These are phyloP conservation scores for Sporothrix euskadiensis DNA, from an alignment of 2,329 filamentous ascomycete genomes.

Conservation along the genomic window DNA sequence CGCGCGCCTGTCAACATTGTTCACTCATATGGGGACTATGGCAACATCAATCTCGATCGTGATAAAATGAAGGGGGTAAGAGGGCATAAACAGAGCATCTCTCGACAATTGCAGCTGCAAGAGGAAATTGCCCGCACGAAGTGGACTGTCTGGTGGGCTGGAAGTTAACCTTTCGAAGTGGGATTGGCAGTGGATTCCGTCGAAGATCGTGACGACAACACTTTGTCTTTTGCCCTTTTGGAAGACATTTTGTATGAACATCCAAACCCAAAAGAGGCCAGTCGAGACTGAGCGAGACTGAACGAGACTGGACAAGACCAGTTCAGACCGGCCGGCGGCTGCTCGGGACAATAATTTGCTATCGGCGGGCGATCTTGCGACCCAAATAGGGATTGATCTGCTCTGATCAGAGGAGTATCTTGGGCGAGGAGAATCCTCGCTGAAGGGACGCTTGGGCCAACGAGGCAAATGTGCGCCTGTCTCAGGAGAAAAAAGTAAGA, in stretches of 20 bases:
- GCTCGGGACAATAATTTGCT: background rate
- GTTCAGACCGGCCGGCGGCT: background rate
- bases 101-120: background rate
- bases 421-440: background rate
- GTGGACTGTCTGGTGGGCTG: background rate
- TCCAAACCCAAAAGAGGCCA: background rate
- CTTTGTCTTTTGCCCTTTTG: background rate
- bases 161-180: background rate
- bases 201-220: background rate
- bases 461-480: background rate
- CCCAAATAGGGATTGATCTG: background rate
- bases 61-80: background rate
- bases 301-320: background rate
- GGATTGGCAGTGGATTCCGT: background rate
- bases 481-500: background rate
- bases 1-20: background rate
- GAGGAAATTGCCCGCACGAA: constrained; percentile 15
- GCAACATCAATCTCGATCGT: background rate
- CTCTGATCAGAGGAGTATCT: background rate
- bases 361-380: background rate
- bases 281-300: background rate
- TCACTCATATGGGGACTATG: background rate
- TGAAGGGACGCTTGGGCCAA: background rate
- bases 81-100: background rate
- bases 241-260: background rate